These are phyloP conservation scores for Gnomoniopsis sp. DNA, from an alignment of 2,329 filamentous ascomycete species.

Conservation along the genomic window DNA sequence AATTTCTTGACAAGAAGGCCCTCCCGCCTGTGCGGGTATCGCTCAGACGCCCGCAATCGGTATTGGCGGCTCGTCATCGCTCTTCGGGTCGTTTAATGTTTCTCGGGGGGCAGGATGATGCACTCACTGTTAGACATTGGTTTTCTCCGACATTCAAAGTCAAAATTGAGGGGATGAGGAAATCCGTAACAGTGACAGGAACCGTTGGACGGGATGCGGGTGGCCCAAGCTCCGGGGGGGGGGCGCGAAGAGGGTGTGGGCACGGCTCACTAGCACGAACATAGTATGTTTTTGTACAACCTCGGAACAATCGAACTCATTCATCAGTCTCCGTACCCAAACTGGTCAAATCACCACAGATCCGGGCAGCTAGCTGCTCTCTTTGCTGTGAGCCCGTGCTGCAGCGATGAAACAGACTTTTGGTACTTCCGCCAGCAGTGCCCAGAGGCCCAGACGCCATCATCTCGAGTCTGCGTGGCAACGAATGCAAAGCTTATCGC, in stretches of 20 bases:
- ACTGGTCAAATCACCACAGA: too few species aligned
- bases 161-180: background rate
- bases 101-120: background rate
- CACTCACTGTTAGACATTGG: constrained; percentile 1
- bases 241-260: too few species aligned
- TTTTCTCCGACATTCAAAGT: background rate
- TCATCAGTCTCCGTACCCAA: too few species aligned
- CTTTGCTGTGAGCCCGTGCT: too few species aligned
- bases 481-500: background rate
- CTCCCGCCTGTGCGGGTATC: too few species aligned
- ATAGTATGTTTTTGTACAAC: background rate
- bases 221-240: background rate
- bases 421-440: too few species aligned
- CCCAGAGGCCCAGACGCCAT: background rate
- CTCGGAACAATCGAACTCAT: background rate
- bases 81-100: background rate
- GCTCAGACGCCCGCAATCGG: background rate
- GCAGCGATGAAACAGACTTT: too few species aligned
- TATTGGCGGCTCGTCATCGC: background rate
- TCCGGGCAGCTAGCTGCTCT: too few species aligned
- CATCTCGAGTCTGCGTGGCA: background rate
- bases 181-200: background rate
- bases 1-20: too few species aligned
- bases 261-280: background rate
- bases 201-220: background rate